Conservation (phyloP, 1,284 basidiomycete species). For the Pterula multifida region DNA sequence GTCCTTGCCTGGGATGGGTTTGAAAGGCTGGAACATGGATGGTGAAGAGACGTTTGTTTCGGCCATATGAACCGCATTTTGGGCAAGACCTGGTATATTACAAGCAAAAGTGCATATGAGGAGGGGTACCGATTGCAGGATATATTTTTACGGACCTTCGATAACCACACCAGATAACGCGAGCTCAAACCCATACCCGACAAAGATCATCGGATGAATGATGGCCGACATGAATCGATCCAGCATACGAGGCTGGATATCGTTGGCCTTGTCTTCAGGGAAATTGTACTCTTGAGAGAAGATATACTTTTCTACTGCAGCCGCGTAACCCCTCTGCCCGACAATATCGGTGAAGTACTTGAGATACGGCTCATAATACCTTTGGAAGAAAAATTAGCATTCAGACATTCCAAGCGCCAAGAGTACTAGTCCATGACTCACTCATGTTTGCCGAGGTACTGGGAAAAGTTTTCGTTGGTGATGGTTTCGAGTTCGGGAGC, state of each 20-base stretch:
- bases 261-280: not conserved
- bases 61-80: not conserved
- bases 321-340: not conserved
- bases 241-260: slow-evolving; percentile 9
- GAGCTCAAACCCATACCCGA: slow-evolving; percentile 19
- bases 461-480: not conserved
- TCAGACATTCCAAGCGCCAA: no score
- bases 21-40: not conserved
- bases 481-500: not conserved
- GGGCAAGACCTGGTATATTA: not conserved
- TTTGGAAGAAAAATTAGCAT: not conserved
- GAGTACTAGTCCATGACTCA: not conserved
- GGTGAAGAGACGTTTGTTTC: not conserved
- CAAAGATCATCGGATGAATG: slow-evolving; percentile 18
- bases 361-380: not conserved
- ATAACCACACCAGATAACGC: slow-evolving; percentile 18
- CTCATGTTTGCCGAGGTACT: not conserved
- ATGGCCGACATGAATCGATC: slow-evolving; percentile 12
- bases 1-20: not conserved
- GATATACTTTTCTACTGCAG: slow-evolving; percentile 1
- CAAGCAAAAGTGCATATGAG: not conserved
- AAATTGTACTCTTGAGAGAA: not conserved
- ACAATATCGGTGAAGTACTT: not conserved
- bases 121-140: not conserved
- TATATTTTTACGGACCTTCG: slow-evolving; percentile 15